A percentile compares a stretch with the other conserved stretches of the same genome.
phyloP scores from a whole-genome alignment of 805 yeast genomes.

The Yarrowia phangngaensis region DNA sequence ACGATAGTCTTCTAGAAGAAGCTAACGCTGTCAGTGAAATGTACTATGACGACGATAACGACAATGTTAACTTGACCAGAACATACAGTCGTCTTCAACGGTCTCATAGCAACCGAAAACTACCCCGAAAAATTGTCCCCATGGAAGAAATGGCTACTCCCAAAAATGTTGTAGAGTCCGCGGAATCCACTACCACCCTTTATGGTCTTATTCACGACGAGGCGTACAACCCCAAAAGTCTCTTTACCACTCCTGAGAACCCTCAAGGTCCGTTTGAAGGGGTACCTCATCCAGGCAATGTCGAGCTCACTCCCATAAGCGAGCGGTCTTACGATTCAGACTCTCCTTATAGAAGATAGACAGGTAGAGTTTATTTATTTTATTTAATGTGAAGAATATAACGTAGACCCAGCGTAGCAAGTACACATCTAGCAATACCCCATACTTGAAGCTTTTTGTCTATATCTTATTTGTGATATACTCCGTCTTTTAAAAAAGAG shows the following conservation, averaged over 20 bases:
- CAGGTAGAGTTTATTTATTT: not conserved
- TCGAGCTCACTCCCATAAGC: constrained; percentile 21
- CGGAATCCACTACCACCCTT: constrained; percentile 7
- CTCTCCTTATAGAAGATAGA: constrained; percentile 9
- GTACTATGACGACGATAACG: constrained; percentile 19
- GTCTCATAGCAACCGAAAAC: constrained; percentile 11
- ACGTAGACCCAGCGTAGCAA: not conserved
- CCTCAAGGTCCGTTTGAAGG: constrained; percentile 18
- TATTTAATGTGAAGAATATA: not conserved
- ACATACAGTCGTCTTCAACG: constrained; percentile 6
- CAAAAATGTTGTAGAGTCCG: not conserved
- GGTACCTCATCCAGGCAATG: constrained; percentile 9
- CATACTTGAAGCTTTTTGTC: not conserved
- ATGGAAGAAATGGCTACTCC: not conserved
- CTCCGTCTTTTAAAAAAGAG: not conserved
- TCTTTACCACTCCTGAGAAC: constrained; percentile 7
- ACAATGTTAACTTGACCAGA: not conserved
- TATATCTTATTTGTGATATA: not conserved
- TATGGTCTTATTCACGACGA: constrained; percentile 9
- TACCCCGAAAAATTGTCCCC: constrained; percentile 13
- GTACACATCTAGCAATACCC: not conserved
- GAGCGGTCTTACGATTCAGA: constrained; percentile 12
- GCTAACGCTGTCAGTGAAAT: constrained; percentile 10
- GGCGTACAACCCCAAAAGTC: not conserved
- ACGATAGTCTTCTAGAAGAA: constrained; percentile 14